Percentiles rank a stretch among this genome's conserved stretches.
Conservation (phyloP, 768 basidiomycete species). For the Boletales sp. region DNA sequence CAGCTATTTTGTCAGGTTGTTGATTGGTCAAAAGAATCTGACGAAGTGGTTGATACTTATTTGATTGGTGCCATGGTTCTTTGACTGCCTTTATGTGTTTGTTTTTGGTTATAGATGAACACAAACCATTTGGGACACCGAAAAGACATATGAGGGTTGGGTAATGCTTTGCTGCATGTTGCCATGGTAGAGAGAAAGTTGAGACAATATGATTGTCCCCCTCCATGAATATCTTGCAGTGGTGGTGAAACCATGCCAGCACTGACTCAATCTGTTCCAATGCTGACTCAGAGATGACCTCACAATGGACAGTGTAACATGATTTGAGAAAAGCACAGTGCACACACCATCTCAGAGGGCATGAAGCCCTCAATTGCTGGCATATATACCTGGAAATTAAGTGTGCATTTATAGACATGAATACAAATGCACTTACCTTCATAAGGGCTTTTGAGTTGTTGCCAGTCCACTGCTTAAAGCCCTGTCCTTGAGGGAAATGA, state of each 20-base stretch:
- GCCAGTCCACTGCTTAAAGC: conserved; percentile 37
- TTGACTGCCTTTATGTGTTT: neutral
- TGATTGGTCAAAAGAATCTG: neutral
- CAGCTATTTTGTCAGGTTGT: neutral
- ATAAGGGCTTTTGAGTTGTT: conserved; percentile 37
- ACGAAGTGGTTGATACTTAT: neutral
- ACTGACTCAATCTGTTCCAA: conserved; percentile 17
- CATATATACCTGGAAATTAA: conserved; percentile 25
- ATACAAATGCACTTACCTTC: conserved; percentile 26
- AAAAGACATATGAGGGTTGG: neutral
- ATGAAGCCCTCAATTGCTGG: conserved; percentile 23
- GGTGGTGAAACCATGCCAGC: conserved; percentile 19
- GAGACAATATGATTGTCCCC: conserved; percentile 8
- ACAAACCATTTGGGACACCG: neutral
- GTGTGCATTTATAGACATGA: neutral
- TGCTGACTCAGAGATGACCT: conserved; percentile 15
- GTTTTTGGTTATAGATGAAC: neutral
- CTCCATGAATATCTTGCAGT: conserved; percentile 14
- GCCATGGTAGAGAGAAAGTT: conserved; percentile 26
- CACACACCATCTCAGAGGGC: conserved; percentile 10
- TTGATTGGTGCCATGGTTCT: neutral
- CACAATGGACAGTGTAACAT: conserved; percentile 27
- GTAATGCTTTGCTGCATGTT: conserved; percentile 32
- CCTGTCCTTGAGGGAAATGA: conserved; percentile 28
- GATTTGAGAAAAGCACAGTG: conserved; percentile 27